Percentiles rank a stretch among this genome's conserved stretches.
phyloP scores from a whole-genome alignment of 495 filamentous ascomycete genomes.

The Symbiotaphrina buchneri region DNA sequence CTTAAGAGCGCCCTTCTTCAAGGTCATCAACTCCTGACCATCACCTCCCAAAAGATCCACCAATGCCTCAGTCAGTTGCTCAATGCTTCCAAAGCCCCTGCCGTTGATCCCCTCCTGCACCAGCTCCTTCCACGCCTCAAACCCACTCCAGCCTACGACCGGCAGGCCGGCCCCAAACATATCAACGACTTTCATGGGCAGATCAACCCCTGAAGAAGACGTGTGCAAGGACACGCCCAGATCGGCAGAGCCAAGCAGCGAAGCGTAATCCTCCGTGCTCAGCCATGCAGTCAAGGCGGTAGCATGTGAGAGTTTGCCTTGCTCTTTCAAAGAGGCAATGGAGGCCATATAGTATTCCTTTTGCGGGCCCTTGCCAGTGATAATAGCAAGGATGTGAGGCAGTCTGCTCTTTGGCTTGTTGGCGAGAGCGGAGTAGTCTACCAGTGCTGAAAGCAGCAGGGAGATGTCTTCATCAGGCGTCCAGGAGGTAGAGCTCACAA shows the following conservation, averaged over 20 bases:
- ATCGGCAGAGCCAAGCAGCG: slow-evolving; percentile 68
- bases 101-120: slow-evolving; percentile 75
- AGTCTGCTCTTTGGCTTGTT: slow-evolving; percentile 13
- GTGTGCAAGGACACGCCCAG: slow-evolving; percentile 81
- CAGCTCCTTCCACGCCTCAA: slow-evolving; percentile 71
- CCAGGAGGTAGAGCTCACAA: slow-evolving; percentile 90
- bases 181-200: slow-evolving; percentile 99
- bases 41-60: slow-evolving; percentile 33
- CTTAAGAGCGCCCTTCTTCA: slow-evolving; percentile 50
- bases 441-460: slow-evolving; percentile 65
- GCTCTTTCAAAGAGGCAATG: slow-evolving; percentile 31
- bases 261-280: slow-evolving; percentile 61
- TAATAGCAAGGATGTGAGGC: slow-evolving; percentile 57
- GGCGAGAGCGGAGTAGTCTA: slow-evolving; percentile 26
- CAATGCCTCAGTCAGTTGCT: slow-evolving; percentile 33
- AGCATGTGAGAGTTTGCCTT: slow-evolving; percentile 39
- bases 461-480: slow-evolving; percentile 92
- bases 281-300: slow-evolving; percentile 67
- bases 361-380: slow-evolving; percentile 83
- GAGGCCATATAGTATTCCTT: slow-evolving; percentile 47
- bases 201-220: slow-evolving; percentile 79
- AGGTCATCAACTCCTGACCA: slow-evolving; percentile 24
- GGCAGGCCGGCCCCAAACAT: slow-evolving; percentile 92
- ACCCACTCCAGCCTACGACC: slow-evolving; percentile 64
- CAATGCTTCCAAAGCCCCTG: slow-evolving; percentile 46